phyloP scores from a whole-genome alignment of 2,329 filamentous ascomycete genomes.

The Colletotrichum coccodes region DNA sequence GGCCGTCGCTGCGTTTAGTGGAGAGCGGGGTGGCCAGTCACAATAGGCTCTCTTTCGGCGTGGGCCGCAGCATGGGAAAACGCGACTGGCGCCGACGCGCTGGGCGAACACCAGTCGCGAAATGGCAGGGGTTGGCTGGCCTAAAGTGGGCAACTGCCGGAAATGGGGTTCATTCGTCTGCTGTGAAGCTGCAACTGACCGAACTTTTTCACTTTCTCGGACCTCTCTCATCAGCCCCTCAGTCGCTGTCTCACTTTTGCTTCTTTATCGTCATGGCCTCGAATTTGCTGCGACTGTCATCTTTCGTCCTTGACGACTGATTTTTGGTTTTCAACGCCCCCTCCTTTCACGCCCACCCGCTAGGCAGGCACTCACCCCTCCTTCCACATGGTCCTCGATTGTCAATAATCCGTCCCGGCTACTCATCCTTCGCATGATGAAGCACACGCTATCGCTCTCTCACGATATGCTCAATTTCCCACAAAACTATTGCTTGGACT shows the following conservation, averaged over 20 bases:
- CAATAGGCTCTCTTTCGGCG: background rate
- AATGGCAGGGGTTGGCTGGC: constrained; percentile 21
- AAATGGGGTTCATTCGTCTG: constrained; percentile 18
- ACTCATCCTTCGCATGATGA: constrained; percentile 26
- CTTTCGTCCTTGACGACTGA: constrained; percentile 14
- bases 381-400: constrained; percentile 13
- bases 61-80: constrained; percentile 10
- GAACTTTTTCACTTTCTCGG: constrained; percentile 24
- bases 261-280: constrained; percentile 17
- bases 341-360: background rate
- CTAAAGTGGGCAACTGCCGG: constrained; percentile 21
- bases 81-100: constrained; percentile 28
- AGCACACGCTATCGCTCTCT: constrained; percentile 19
- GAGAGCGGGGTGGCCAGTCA: background rate
- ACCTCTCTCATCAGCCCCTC: background rate
- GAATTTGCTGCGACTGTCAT: constrained; percentile 15
- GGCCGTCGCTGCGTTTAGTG: background rate
- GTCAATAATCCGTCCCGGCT: background rate
- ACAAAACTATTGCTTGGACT: constrained; percentile 22
- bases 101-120: constrained; percentile 6
- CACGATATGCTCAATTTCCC: constrained; percentile 31
- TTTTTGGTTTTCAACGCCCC: background rate
- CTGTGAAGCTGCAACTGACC: constrained; percentile 14
- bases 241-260: constrained; percentile 13
- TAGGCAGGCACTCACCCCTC: background rate